Evolutionary conservation across 352 stramenopile species (phyloP), one percentile per base, ranked within the genome.

Genomic region (Pythium utonaiense): DNA sequence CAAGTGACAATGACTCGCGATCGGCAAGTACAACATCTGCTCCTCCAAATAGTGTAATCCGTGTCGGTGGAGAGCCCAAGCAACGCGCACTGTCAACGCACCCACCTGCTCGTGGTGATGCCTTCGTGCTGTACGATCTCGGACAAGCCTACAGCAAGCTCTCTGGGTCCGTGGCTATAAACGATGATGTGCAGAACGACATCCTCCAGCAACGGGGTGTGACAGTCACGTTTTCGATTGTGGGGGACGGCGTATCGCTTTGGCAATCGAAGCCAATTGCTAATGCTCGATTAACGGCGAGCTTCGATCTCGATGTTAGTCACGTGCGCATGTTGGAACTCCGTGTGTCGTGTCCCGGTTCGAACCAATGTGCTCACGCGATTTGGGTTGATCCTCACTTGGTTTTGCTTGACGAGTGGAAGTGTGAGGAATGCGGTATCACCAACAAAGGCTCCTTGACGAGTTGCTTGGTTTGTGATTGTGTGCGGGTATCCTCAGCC

Each of bases 51-150:
- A 67, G 66, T 31, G 69, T 70, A 6, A 89, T 93, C 53, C 69
- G 73, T 21, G 69, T 95, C 9, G 67, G 68, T 17, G 83, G 82
- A 3, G 83, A 95, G 45, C 57, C 57, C 3, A 89, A 86, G 31
- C 80, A 90, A 38, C 80, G 81, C 3, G 89, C 77, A n/a, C 55
- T 95, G 22, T 95, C 86, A 12, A 90, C 80, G 3, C 83, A 93
- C 60, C 86, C 86, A 17, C 85, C 83, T 10, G 71, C 83, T 10
- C 68, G 85, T 31, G 83, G 83, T 13, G 74, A 89, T 38, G 78
- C 84, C 1, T 91, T 86, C 49, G 83, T 93, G 17, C 78, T 90
- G n/a, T 96, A 93, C 38, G 86, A 96, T 53, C 57, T 96, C 28
- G 69, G 52, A 3, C 71, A 86, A 60, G 76, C 71, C 3, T 96